Base-by-base conservation (phyloP, 108 stramenopile genomes). In the Mediolabrus comicus region DNA sequence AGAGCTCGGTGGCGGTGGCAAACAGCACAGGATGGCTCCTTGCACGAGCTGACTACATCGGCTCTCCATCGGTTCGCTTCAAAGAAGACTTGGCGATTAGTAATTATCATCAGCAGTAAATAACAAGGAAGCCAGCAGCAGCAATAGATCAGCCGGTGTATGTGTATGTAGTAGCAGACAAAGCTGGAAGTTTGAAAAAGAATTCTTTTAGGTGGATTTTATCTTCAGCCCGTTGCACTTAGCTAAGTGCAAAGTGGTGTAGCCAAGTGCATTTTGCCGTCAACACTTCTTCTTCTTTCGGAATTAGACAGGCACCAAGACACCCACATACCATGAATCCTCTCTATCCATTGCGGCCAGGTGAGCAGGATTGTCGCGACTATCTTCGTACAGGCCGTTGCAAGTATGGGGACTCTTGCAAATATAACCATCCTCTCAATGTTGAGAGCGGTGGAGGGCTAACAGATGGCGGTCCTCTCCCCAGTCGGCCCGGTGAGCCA, bases 361-460 rank as follows among this genome's bases (percentile, higher is more conserved):
- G 83, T 25, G 83, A 84, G 74, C 67, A 71, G 10, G 92, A 96
- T 52, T 95, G 96, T 61, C 86, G 94, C 39, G 93, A 95, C 69
- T 96, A 76, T 56, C 88, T 96, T 19, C 85, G 92, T 38, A 94
- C 95, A 3, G 95, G 95, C 36, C 74, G 95, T 53, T 94, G 91
- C 82, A 96, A 94, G 66, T 96, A 96, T 49, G 95, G 93, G 14
- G 87, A 88, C 31, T 90, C 89, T 3, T 96, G 95, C 82, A 96
- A 96, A 66, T 96, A 92, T 66, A 83, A 91, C 29, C 95, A 96
- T 53, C 93, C 95, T 17, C 66, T 87, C 3, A 89, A 93, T 59
- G 92, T 96, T 14, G 90, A 92, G 62, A 91, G 77, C 46, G 92
- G 89, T 53, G 95, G 95, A 35, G 95, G 95, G 29, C 19, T 49